Conservation (phyloP, 768 basidiomycete genomes). For the Paxillus rubicundulus region DNA sequence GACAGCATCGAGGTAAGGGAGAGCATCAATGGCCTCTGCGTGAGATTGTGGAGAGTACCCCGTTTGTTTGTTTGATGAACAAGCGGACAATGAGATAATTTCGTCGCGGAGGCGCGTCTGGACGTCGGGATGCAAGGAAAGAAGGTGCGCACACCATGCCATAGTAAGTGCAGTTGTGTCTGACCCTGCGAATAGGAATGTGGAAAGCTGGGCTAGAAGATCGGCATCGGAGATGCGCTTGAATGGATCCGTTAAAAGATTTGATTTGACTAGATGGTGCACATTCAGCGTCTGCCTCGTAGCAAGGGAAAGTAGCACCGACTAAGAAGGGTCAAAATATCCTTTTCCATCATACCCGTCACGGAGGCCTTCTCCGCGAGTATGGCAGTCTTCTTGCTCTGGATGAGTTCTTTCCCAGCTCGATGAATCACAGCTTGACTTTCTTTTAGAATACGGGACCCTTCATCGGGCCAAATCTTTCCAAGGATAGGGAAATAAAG, state of each 20-base stretch:
- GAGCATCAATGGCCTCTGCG: conserved; percentile 32
- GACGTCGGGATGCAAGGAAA: conserved; percentile 51
- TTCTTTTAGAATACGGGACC: conserved; percentile 36
- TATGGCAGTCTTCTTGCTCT: conserved; percentile 39
- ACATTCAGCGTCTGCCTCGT: neutral
- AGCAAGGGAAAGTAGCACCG: conserved; percentile 16
- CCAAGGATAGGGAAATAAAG: conserved; percentile 47
- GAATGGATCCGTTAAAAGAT: conserved; percentile 45
- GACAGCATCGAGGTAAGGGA: conserved; percentile 56
- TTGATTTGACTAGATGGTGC: conserved; percentile 52
- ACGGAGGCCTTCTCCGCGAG: conserved; percentile 34
- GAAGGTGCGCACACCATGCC: conserved; percentile 56
- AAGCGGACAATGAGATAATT: conserved; percentile 20
- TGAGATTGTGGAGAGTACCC: conserved; percentile 23
- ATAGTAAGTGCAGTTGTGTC: conserved; percentile 57
- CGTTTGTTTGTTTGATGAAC: conserved; percentile 15
- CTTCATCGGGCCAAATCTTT: conserved; percentile 45
- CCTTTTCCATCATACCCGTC: conserved; percentile 37
- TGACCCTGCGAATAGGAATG: conserved; percentile 63
- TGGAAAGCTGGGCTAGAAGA: conserved; percentile 62
- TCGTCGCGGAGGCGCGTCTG: conserved; percentile 60
- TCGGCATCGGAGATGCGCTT: conserved; percentile 57
- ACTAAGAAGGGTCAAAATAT: conserved; percentile 51
- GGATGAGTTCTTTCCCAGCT: conserved; percentile 42
- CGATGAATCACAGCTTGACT: conserved; percentile 40